Conservation (phyloP, 129 eudicot genomes). For the Saussurea involucrata region DNA sequence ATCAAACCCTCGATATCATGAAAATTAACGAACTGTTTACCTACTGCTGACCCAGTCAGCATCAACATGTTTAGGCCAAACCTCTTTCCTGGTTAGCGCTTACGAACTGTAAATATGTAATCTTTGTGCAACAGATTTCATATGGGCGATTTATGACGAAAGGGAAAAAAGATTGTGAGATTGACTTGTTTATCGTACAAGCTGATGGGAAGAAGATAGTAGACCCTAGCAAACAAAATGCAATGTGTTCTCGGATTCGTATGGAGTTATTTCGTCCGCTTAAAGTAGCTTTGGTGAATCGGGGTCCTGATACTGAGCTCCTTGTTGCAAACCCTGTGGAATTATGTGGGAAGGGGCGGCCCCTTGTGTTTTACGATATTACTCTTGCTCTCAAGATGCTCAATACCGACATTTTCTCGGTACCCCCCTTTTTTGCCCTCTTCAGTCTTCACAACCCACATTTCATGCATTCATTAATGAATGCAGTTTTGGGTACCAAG, state of each 20-base stretch:
- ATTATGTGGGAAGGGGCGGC: constrained; percentile 89
- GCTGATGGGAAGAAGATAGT: constrained; percentile 75
- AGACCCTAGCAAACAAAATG: constrained; percentile 64
- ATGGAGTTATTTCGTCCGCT: constrained; percentile 74
- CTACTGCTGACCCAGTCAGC: too few relatives aligned
- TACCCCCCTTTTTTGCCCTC: constrained; percentile 28
- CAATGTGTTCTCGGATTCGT: constrained; percentile 52
- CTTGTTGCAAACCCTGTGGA: constrained; percentile 92
- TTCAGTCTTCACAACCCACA: neutral
- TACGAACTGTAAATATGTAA: neutral
- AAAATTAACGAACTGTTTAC: too few relatives aligned
- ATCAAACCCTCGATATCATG: neutral
- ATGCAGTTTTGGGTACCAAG: neutral
- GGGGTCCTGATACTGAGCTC: constrained; percentile 93
- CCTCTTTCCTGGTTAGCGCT: too few relatives aligned
- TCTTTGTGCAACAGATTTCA: constrained; percentile 37
- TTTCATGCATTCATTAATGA: neutral
- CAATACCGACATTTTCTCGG: constrained; percentile 71
- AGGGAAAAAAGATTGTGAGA: constrained; percentile 54
- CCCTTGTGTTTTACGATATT: constrained; percentile 79
- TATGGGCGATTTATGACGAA: constrained; percentile 71
- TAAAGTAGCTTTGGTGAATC: constrained; percentile 66
- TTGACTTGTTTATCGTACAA: constrained; percentile 78
- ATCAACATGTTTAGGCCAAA: too few relatives aligned
- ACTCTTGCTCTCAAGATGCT: constrained; percentile 91